Evolutionary conservation across 73 alveolate species (phyloP).

Genomic region (Stentor coeruleus): DNA sequence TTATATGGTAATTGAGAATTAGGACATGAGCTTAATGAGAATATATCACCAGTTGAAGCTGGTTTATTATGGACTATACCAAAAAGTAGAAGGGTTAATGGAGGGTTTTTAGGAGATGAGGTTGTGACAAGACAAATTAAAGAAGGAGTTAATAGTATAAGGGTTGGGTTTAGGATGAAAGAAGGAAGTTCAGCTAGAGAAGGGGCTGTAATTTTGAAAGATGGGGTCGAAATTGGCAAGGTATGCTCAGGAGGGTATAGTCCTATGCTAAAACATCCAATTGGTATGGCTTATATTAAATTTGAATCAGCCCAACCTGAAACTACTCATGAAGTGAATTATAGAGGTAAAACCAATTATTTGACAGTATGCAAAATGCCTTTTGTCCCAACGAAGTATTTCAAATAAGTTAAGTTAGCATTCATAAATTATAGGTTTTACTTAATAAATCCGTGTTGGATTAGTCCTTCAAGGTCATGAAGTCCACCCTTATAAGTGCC

Average conservation of each 20-base stretch:
- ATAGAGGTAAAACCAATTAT: conserved; percentile 23
- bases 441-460: no score
- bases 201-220: conserved; percentile 52
- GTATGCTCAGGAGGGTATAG: conserved; percentile 33
- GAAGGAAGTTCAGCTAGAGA: conserved; percentile 68
- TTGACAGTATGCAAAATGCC: conserved; percentile 62
- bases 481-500: background rate
- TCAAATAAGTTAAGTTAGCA: conserved; percentile 31
- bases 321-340: background rate
- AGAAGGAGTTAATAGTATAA: conserved; percentile 35
- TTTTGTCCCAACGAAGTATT: conserved; percentile 64
- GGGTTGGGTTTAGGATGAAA: conserved; percentile 55
- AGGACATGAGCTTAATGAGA: conserved; percentile 61
- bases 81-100: conserved; percentile 50
- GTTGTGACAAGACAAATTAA: conserved; percentile 47
- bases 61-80: conserved; percentile 77
- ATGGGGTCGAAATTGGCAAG: conserved; percentile 57
- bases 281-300: conserved; percentile 34
- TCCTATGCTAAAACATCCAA: conserved; percentile 24
- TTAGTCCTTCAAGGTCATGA: background rate
- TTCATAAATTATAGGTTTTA: no score
- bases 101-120: conserved; percentile 60
- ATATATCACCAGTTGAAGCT: conserved; percentile 75
- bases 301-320: background rate
- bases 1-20: no score